Percentiles rank a stretch among this genome's conserved stretches.
Conservation (phyloP, 176 grass and related monocot genomes). For the Zea mays region Zm-B73-REFERENCE-NAM-5.0 NC_050099.1:42773001-42773500, state of each 20-base stretch:
- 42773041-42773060: slow-evolving; percentile 77
- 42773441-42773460: slow-evolving; percentile 94
- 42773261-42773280: slow-evolving; percentile 84
- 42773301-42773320: slow-evolving; percentile 59
- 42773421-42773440: slow-evolving; percentile 87
- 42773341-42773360: slow-evolving; percentile 94
- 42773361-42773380: slow-evolving; percentile 89
- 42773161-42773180: slow-evolving; percentile 60
- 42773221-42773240: slow-evolving; percentile 76
- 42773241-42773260: slow-evolving; percentile 79
- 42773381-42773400: slow-evolving; percentile 85
- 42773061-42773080: slow-evolving; percentile 57
- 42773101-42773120: slow-evolving; percentile 61
- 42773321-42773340: slow-evolving; percentile 72
- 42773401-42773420: slow-evolving; percentile 74
- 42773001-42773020: slow-evolving; percentile 81
- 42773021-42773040: slow-evolving; percentile 90
- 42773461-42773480: slow-evolving; percentile 80
- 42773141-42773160: slow-evolving; percentile 70
- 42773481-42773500: slow-evolving; percentile 79
- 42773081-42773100: slow-evolving; percentile 69
- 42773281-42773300: slow-evolving; percentile 72
- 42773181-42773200: slow-evolving; percentile 51
- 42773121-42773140: slow-evolving; percentile 74
- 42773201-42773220: slow-evolving; percentile 87